These are phyloP conservation scores for Podosphaera aphanis DNA, from an alignment of 2,329 filamentous ascomycete genomes.

Conservation along the genomic window DNA sequence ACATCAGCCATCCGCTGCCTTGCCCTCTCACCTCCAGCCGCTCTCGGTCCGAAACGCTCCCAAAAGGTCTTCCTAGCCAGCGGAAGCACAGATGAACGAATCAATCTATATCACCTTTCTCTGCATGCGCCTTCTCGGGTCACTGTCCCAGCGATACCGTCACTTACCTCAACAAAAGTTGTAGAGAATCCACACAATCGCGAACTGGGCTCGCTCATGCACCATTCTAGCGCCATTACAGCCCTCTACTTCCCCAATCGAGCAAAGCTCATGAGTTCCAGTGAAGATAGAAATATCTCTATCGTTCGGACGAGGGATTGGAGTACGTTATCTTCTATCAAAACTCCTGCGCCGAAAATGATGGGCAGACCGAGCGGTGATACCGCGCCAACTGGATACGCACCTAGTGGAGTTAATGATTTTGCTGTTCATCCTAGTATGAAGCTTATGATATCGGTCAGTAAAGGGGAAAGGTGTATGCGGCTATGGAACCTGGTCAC, in stretches of 20 bases:
- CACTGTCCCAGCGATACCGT: slow-evolving; percentile 35
- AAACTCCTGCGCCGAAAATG: slow-evolving; percentile 63
- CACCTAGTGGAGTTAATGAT: slow-evolving; percentile 75
- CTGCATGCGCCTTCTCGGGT: slow-evolving; percentile 36
- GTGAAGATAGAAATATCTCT: slow-evolving; percentile 78
- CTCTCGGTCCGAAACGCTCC: slow-evolving; percentile 31
- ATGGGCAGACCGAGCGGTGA: slow-evolving; percentile 68
- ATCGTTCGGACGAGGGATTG: slow-evolving; percentile 76
- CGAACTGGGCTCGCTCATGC: slow-evolving; percentile 65
- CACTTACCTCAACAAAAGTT: slow-evolving; percentile 47
- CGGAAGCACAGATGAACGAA: slow-evolving; percentile 76
- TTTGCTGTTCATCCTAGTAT: slow-evolving; percentile 90
- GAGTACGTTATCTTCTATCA: slow-evolving; percentile 68
- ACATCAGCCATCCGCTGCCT: slow-evolving; percentile 73
- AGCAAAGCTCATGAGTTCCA: slow-evolving; percentile 66
- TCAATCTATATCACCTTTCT: slow-evolving; percentile 85
- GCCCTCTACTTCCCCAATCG: slow-evolving; percentile 61
- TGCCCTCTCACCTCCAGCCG: slow-evolving; percentile 57
- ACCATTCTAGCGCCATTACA: slow-evolving; percentile 68
- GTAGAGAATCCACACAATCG: slow-evolving; percentile 70
- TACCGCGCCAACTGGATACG: slow-evolving; percentile 58
- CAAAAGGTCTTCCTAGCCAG: slow-evolving; percentile 78
- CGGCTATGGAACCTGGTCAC: slow-evolving; percentile 91
- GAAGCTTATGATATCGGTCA: slow-evolving; percentile 88
- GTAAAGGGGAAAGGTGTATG: slow-evolving; percentile 76